Conservation (phyloP, 179 eudicot genomes). For the Beta lomatogona region DNA sequence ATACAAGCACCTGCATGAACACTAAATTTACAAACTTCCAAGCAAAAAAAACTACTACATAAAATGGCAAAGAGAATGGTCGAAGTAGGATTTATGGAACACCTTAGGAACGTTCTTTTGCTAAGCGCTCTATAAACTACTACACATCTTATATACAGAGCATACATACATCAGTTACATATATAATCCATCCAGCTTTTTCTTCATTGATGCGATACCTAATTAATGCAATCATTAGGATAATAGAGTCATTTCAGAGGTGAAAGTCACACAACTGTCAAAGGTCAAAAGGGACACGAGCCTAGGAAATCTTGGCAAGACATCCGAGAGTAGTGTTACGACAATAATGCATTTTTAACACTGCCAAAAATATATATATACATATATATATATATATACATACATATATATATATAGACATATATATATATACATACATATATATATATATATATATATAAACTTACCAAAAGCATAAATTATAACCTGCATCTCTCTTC, state of each 20-base stretch:
- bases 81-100: too few species aligned
- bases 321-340: too few species aligned
- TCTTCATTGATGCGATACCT: slow-evolving; percentile 98
- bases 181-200: slow-evolving; percentile 89
- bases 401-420: too few species aligned
- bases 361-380: neutral
- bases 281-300: neutral
- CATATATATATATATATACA: too few species aligned
- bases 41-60: neutral
- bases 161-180: slow-evolving; percentile 85
- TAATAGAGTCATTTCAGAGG: slow-evolving; percentile 17
- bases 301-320: slow-evolving; percentile 1
- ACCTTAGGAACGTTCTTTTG: too few species aligned
- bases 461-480: slow-evolving; percentile 85
- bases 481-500: slow-evolving; percentile 91
- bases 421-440: too few species aligned
- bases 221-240: slow-evolving; percentile 19
- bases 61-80: too few species aligned
- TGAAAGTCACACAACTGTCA: neutral
- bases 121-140: too few species aligned
- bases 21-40: neutral
- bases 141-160: neutral
- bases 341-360: neutral
- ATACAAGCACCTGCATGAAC: slow-evolving; percentile 2
- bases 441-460: neutral